These are phyloP conservation scores for Mikania micrantha DNA, from an alignment of 129 eudicot species.

Conservation along the genomic window DNA sequence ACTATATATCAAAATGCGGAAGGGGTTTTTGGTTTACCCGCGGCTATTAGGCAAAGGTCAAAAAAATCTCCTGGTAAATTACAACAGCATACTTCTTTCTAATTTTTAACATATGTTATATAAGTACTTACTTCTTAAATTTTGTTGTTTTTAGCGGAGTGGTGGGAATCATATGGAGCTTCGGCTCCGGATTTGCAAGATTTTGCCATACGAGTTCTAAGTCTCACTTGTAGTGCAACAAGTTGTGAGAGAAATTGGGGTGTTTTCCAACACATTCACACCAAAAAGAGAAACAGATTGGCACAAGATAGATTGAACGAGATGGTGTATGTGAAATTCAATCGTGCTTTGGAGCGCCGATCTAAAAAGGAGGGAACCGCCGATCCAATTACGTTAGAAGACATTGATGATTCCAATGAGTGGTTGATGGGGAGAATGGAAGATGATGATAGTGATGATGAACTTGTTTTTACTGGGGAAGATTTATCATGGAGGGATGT, in stretches of 20 bases:
- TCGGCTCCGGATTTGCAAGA: conserved; percentile 7
- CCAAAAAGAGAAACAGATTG: neutral
- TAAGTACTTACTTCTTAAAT: neutral
- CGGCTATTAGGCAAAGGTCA: conserved; percentile 9
- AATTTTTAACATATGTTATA: neutral
- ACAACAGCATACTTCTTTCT: too few relatives aligned
- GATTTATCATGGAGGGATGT: neutral
- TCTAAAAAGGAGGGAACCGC: neutral
- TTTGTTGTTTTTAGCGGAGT: neutral
- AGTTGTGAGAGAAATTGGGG: neutral
- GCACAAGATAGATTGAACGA: neutral
- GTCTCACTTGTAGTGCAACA: conserved; percentile 23
- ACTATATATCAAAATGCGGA: neutral
- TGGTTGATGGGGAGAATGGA: neutral
- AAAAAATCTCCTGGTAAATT: conserved; percentile 8
- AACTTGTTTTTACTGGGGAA: neutral
- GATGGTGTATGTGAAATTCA: neutral
- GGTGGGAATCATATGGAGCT: conserved; percentile 15
- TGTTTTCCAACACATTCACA: conserved; percentile 1
- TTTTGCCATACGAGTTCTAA: conserved; percentile 4
- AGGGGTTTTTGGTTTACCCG: neutral
- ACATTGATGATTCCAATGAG: neutral
- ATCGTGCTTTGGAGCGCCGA: neutral
- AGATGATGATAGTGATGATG: neutral
- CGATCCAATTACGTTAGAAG: neutral